These are phyloP conservation scores for Cryptococcus hybrid DNA, from an alignment of 1,284 basidiomycete genomes.

Conservation along the genomic window DNA sequence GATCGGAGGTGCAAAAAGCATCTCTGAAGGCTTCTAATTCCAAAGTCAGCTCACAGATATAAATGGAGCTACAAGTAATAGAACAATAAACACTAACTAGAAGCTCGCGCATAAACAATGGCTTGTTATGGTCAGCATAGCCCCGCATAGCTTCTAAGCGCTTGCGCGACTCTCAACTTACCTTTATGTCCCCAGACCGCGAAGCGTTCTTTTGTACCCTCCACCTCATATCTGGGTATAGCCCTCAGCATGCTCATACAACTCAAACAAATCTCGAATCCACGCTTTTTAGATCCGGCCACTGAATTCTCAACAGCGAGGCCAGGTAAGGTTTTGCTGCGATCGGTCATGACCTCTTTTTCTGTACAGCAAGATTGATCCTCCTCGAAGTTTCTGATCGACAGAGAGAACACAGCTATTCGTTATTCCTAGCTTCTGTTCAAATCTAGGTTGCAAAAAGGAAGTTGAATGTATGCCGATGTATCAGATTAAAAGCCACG, in stretches of 20 bases:
- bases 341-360: too few species aligned
- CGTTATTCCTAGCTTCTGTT: too few species aligned
- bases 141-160: neutral
- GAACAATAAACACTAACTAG: slow-evolving; percentile 48
- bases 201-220: slow-evolving; percentile 6
- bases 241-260: slow-evolving; percentile 64
- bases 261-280: slow-evolving; percentile 83
- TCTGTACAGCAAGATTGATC: too few species aligned
- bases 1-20: slow-evolving; percentile 12
- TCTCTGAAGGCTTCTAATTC: neutral
- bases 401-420: too few species aligned
- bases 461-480: too few species aligned
- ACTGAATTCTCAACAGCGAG: slow-evolving; percentile 6
- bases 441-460: too few species aligned
- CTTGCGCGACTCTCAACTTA: slow-evolving; percentile 13
- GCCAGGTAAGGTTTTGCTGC: too few species aligned
- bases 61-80: slow-evolving; percentile 18
- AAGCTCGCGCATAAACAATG: slow-evolving; percentile 89
- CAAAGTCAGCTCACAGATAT: slow-evolving; percentile 23
- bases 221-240: slow-evolving; percentile 41
- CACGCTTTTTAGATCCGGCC: slow-evolving; percentile 50
- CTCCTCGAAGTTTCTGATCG: too few species aligned
- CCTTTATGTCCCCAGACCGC: slow-evolving; percentile 42
- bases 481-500: too few species aligned
- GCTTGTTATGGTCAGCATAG: slow-evolving; percentile 54